phyloP scores from a whole-genome alignment of 2,329 filamentous ascomycete species.

The Macrophomina pseudophaseolina region DNA sequence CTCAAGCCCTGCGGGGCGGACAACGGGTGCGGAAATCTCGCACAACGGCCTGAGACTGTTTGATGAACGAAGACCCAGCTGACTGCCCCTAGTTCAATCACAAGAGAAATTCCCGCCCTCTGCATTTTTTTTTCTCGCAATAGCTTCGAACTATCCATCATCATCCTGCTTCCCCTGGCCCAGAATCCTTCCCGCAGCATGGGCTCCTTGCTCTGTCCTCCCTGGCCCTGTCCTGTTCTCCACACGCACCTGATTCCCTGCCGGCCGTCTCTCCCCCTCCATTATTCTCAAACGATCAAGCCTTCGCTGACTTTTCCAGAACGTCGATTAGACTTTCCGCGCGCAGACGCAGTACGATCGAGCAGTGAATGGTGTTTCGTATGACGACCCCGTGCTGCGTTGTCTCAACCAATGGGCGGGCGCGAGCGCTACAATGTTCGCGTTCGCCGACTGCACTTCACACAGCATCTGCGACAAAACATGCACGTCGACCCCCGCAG shows the following conservation, averaged over 20 bases:
- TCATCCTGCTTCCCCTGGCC: background rate
- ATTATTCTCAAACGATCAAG: background rate
- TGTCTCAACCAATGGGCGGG: background rate
- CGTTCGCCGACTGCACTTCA: background rate
- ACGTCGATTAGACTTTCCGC: background rate
- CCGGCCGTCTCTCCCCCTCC: background rate
- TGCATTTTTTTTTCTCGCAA: background rate
- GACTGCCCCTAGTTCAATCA: background rate
- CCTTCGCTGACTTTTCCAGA: slow-evolving; percentile 22
- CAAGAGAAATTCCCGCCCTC: background rate
- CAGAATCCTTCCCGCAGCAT: slow-evolving; percentile 22
- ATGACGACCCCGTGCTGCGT: background rate
- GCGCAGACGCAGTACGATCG: background rate
- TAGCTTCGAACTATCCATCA: background rate
- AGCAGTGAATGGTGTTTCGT: background rate
- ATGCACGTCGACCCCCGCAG: too few relatives aligned
- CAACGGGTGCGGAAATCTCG: slow-evolving; percentile 14
- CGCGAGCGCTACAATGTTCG: background rate
- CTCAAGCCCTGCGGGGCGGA: slow-evolving; percentile 11
- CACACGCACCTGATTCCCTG: background rate
- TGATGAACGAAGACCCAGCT: background rate
- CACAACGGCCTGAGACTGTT: slow-evolving; percentile 11
- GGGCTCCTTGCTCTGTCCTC: background rate
- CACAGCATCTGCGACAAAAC: too few relatives aligned
- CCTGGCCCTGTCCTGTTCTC: background rate